Conservation (phyloP, 176 grass and related monocot genomes). For the Musa troglodytarum region DNA sequence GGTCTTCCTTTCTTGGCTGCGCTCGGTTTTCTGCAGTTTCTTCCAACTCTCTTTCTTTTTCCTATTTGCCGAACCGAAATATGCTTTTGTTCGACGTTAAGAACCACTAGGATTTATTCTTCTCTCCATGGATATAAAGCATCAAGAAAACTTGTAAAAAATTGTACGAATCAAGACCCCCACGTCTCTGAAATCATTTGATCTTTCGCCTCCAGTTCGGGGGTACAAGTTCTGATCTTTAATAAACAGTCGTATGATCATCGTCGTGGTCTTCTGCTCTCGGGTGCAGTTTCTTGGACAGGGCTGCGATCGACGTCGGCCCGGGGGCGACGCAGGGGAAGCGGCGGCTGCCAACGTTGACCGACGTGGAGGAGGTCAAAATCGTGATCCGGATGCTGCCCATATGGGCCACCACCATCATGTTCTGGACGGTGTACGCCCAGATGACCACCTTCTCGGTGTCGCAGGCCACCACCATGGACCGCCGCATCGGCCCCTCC, state of each 20-base stretch:
- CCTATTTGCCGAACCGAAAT: too few relatives aligned
- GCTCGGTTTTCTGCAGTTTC: too few relatives aligned
- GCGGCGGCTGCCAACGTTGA: conserved; percentile 64
- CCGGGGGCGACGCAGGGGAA: conserved; percentile 27
- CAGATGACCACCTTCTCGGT: conserved; percentile 99
- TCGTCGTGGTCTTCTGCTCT: not conserved
- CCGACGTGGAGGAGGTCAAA: conserved; percentile 94
- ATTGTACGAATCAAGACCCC: too few relatives aligned
- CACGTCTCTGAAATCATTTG: too few relatives aligned
- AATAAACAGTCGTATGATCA: not conserved
- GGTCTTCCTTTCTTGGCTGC: too few relatives aligned
- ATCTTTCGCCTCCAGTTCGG: too few relatives aligned
- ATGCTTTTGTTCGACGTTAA: too few relatives aligned
- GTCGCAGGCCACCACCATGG: conserved; percentile 79
- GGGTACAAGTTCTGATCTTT: too few relatives aligned
- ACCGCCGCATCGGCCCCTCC: conserved; percentile 45
- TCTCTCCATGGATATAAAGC: too few relatives aligned
- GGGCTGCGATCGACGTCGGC: conserved; percentile 57
- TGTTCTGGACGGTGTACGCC: conserved; percentile 95
- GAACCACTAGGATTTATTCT: too few relatives aligned
- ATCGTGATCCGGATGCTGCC: conserved; percentile 65
- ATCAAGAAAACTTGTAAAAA: too few relatives aligned
- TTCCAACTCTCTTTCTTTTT: too few relatives aligned
- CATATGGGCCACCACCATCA: conserved; percentile 89
- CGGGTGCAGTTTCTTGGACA: conserved; percentile 61